A percentile compares a stretch with the other conserved stretches of the same genome.
These are phyloP conservation scores for Chalciporus pseudorubinellus DNA, from an alignment of 768 basidiomycete genomes.

Conservation along the genomic window DNA sequence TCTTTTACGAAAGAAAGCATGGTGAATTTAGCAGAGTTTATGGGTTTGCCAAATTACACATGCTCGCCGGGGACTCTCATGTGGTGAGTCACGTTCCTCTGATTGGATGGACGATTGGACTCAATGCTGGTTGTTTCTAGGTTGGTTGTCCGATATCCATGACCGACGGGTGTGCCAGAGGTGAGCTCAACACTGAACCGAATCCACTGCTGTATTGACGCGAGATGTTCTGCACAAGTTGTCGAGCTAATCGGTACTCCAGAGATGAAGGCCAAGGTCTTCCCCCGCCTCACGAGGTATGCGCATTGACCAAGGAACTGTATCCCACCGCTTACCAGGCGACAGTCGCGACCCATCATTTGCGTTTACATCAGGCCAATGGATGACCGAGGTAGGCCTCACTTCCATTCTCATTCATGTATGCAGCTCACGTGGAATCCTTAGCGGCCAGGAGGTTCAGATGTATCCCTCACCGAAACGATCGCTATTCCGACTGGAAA, in stretches of 20 bases:
- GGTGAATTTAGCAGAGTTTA: constrained; percentile 59
- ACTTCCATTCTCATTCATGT: background rate
- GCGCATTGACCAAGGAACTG: background rate
- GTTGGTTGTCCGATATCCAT: constrained; percentile 74
- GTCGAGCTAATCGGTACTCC: constrained; percentile 63
- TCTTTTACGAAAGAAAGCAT: constrained; percentile 62
- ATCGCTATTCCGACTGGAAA: constrained; percentile 42
- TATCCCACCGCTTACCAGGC: background rate
- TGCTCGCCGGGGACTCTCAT: constrained; percentile 64
- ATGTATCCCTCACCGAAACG: constrained; percentile 73
- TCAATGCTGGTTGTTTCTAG: constrained; percentile 28
- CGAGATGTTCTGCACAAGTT: constrained; percentile 33
- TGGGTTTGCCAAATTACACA: constrained; percentile 61
- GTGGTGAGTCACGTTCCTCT: constrained; percentile 39
- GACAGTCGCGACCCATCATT: constrained; percentile 56
- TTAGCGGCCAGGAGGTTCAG: constrained; percentile 71
- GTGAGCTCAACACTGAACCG: constrained; percentile 25
- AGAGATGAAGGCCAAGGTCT: constrained; percentile 55
- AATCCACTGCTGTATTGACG: background rate
- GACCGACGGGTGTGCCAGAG: constrained; percentile 75
- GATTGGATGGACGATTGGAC: background rate
- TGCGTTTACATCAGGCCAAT: constrained; percentile 76
- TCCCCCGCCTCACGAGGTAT: constrained; percentile 62
- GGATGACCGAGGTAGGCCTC: constrained; percentile 71
- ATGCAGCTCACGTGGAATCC: background rate